Conservation (phyloP, 129 eudicot genomes). For the Chrysanthemum seticuspe region DNA sequence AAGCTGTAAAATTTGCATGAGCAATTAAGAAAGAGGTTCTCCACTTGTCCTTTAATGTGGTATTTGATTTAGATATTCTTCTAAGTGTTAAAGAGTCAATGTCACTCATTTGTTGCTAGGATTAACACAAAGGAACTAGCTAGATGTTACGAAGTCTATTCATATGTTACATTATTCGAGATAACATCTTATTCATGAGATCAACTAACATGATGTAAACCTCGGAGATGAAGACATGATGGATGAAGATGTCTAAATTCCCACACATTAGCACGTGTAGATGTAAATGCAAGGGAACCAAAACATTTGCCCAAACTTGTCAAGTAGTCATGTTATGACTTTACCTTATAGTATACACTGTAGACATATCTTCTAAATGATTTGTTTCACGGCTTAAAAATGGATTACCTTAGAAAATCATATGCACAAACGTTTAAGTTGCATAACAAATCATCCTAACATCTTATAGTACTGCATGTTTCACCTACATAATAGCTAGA, state of each 20-base stretch:
- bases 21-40: neutral
- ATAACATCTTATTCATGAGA: conserved; percentile 7
- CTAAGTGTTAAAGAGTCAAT: neutral
- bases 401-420: too few relatives aligned
- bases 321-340: conserved; percentile 6
- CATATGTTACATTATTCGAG: neutral
- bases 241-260: conserved; percentile 16
- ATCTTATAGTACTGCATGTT: too few relatives aligned
- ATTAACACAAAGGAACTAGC: neutral
- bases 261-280: conserved; percentile 20
- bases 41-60: neutral
- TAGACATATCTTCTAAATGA: too few relatives aligned
- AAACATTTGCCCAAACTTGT: conserved; percentile 18
- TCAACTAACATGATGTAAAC: neutral
- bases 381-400: too few relatives aligned
- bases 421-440: neutral
- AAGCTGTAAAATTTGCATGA: neutral
- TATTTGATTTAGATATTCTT: neutral
- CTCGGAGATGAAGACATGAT: conserved; percentile 13
- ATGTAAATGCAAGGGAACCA: conserved; percentile 25
- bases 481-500: neutral
- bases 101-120: neutral
- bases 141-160: neutral
- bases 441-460: neutral
- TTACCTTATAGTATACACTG: too few relatives aligned